Base-by-base conservation (phyloP, 2,329 filamentous ascomycete species). In the Colletotrichum sp. region DNA sequence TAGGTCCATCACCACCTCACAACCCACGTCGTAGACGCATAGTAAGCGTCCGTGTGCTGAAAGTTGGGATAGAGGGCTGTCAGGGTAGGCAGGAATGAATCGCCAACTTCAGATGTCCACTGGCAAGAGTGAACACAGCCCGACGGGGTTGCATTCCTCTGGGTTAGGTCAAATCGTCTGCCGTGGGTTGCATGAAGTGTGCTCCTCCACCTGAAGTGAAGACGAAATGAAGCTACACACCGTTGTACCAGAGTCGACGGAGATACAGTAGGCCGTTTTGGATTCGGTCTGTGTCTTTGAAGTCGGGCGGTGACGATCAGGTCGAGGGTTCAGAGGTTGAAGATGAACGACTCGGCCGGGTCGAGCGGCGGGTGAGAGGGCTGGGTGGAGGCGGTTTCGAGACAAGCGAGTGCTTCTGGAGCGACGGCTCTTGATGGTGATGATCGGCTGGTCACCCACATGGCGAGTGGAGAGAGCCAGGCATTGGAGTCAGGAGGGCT, bases 381-480 rank as follows among this genome's bases (percentile, higher is more conserved):
- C 18, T 34, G 15, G 47, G 33, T 54, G 51, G 36, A 51, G 55
- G 71, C 57, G 67, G 24, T 59, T 66, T 29, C 15, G 7, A 27
- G 70, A 55, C 38, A 70, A 66, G 55, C 38, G 67, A 66, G 57
- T 57, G 61, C 51, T 43, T 55, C 67, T 64, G 33, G 24, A 59
- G 59, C 51, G 59, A 29, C 21, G 51, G 38, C 57, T 61, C 54
- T 33, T 66, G 62, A 62, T 70, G 71, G 57, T 47, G 61, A 57
- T 71, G 51, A 62, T 57, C 55, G 55, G 43, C 55, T 34, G 55
- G 38, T 31, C 51, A 36, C 33, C 55, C 61, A 71, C 71, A 66
- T 66, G 62, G 38, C 36, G 47, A 34, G 43, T 61, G 62, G 54
- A 51, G 68, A 71, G 68, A 71, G 71, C 68, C 62, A 65, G 51